A percentile compares a stretch with the other conserved stretches of the same genome.
phyloP scores from a whole-genome alignment of 306 rosid genomes.

The Castanea crenata region DNA sequence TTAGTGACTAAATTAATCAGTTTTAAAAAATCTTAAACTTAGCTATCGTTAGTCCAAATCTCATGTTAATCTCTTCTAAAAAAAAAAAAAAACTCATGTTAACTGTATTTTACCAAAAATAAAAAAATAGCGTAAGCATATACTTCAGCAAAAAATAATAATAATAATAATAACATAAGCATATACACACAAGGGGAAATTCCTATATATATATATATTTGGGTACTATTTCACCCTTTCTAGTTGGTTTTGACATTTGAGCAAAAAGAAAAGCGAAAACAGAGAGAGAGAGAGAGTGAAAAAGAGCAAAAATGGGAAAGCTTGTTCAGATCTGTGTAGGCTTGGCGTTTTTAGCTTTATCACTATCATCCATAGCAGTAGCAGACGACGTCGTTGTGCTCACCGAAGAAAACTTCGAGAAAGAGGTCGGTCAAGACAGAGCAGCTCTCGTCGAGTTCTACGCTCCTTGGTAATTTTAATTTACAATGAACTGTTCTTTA shows the following conservation, averaged over 20 bases:
- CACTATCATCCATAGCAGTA: slow-evolving; percentile 59
- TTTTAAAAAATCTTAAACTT: too few relatives aligned
- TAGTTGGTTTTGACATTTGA: background rate
- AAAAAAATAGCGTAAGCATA: too few relatives aligned
- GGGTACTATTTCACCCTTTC: background rate
- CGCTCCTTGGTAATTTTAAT: slow-evolving; percentile 75
- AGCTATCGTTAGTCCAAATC: too few relatives aligned
- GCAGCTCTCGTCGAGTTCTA: slow-evolving; percentile 96
- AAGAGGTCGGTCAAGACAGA: slow-evolving; percentile 83
- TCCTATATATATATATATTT: too few relatives aligned
- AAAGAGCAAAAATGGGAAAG: slow-evolving; percentile 34
- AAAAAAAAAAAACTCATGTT: too few relatives aligned
- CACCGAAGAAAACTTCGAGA: slow-evolving; percentile 77
- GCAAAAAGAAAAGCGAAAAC: background rate
- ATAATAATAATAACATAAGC: too few relatives aligned
- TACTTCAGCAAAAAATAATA: too few relatives aligned
- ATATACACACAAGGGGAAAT: too few relatives aligned
- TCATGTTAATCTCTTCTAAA: too few relatives aligned
- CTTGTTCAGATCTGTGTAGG: slow-evolving; percentile 49
- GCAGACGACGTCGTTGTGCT: slow-evolving; percentile 94
- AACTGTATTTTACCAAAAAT: too few relatives aligned
- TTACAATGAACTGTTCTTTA: background rate
- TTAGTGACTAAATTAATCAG: too few relatives aligned
- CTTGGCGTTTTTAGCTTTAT: slow-evolving; percentile 46
- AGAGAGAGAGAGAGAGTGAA: background rate